Conservation (phyloP, 345 rosid genomes). For the Garcia nutans region DNA sequence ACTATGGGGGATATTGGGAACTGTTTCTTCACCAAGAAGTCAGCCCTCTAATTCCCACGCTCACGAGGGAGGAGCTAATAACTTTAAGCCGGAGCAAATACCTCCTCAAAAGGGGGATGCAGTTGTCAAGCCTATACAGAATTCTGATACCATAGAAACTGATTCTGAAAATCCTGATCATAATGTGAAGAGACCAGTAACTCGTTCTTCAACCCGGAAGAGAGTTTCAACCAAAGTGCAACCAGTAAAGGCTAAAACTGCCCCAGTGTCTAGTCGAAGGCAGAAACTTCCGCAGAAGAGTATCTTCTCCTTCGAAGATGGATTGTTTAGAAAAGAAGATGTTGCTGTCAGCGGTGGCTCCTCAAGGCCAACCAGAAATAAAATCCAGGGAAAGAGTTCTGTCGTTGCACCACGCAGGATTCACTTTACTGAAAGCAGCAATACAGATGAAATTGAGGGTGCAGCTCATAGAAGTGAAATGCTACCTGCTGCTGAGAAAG, state of each 20-base stretch:
- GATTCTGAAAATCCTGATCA: conserved; percentile 65
- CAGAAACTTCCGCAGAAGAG: conserved; percentile 34
- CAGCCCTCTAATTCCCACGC: conserved; percentile 43
- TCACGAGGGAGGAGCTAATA: conserved; percentile 36
- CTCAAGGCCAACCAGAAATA: conserved; percentile 39
- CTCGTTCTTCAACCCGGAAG: conserved; percentile 52
- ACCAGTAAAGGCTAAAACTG: conserved; percentile 32
- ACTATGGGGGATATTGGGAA: conserved; percentile 72
- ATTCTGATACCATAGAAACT: conserved; percentile 78
- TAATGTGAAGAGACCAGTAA: conserved; percentile 53
- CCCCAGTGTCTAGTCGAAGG: conserved; percentile 37
- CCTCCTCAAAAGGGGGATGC: conserved; percentile 30
- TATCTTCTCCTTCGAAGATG: conserved; percentile 58
- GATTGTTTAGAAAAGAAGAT: conserved; percentile 30
- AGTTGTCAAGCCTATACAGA: conserved; percentile 41
- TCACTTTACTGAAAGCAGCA: conserved; percentile 35
- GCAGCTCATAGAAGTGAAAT: conserved; percentile 36
- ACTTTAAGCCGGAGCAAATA: conserved; percentile 33
- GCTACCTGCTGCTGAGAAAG: conserved; percentile 40
- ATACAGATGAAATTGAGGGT: conserved; percentile 38
- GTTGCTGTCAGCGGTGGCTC: conserved; percentile 36
- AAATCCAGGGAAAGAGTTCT: conserved; percentile 36
- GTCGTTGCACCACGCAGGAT: conserved; percentile 43
- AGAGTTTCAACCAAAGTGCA: conserved; percentile 38
- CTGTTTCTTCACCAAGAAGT: conserved; percentile 58